Percentiles rank a stretch among this genome's conserved stretches.
Conservation (phyloP, 2,329 filamentous ascomycete species). For the Uncinocarpus reesii region DNA sequence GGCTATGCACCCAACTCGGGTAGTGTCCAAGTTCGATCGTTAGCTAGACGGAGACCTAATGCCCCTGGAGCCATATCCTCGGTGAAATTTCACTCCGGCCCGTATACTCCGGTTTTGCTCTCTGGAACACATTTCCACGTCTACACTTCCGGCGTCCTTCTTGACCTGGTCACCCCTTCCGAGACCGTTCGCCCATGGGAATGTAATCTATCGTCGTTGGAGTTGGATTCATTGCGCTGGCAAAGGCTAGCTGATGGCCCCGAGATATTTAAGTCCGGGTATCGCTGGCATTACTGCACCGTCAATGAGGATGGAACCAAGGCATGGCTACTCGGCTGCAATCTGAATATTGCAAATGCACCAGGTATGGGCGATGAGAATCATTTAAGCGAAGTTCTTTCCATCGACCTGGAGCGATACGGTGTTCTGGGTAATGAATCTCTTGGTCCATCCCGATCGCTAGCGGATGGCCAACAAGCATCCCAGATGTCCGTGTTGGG, state of each 20-base stretch:
- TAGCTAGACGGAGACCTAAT: conserved; percentile 42
- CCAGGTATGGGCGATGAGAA: conserved; percentile 68
- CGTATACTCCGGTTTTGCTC: conserved; percentile 75
- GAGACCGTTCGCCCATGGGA: conserved; percentile 77
- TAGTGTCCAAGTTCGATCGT: conserved; percentile 48
- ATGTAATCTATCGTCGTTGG: conserved; percentile 80
- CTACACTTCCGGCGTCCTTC: conserved; percentile 80
- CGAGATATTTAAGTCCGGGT: conserved; percentile 84
- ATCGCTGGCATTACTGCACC: conserved; percentile 96
- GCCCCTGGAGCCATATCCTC: conserved; percentile 84
- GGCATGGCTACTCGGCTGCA: conserved; percentile 91
- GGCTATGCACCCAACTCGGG: conserved; percentile 64
- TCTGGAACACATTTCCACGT: conserved; percentile 92
- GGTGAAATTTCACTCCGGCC: conserved; percentile 78
- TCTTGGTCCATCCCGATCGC: conserved; percentile 38
- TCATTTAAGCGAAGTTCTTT: conserved; percentile 86
- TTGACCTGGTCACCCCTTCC: conserved; percentile 90
- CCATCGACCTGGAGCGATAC: conserved; percentile 83
- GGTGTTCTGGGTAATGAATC: conserved; percentile 74
- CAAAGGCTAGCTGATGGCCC: conserved; percentile 88
- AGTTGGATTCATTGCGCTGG: conserved; percentile 80
- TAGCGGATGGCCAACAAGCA: conserved; percentile 44
- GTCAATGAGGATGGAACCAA: conserved; percentile 93
- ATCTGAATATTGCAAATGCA: conserved; percentile 59
- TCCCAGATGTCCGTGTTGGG: conserved; percentile 56